These are phyloP conservation scores for Curvularia lunata DNA, from an alignment of 2,329 filamentous ascomycete genomes.

Conservation along the genomic window DNA sequence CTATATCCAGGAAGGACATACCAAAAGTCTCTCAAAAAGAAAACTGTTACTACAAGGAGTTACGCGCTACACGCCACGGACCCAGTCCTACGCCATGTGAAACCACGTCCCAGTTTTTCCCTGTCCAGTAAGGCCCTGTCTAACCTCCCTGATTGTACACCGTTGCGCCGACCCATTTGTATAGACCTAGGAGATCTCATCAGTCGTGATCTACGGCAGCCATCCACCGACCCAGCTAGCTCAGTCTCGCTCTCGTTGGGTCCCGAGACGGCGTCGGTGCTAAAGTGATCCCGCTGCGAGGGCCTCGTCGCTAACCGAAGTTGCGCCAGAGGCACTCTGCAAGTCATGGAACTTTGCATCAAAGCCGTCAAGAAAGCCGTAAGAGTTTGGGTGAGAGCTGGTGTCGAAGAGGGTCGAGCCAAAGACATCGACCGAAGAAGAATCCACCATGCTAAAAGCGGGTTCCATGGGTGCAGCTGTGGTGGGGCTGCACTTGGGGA, in stretches of 20 bases:
- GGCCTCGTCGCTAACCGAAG: conserved; percentile 57
- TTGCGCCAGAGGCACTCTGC: conserved; percentile 56
- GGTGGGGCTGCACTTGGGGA: conserved; percentile 39
- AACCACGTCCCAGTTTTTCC: conserved; percentile 19
- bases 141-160: conserved; percentile 35
- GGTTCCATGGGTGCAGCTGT: conserved; percentile 30
- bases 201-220: conserved; percentile 34
- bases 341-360: conserved; percentile 52
- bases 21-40: conserved; percentile 18
- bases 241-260: conserved; percentile 29
- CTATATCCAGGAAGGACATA: conserved; percentile 27
- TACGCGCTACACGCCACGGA: conserved; percentile 29
- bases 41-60: conserved; percentile 30
- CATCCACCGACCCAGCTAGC: conserved; percentile 32
- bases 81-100: conserved; percentile 32
- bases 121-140: conserved; percentile 22
- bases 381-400: conserved; percentile 37
- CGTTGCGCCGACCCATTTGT: conserved; percentile 37
- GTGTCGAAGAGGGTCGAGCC: conserved; percentile 41
- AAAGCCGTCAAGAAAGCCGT: conserved; percentile 48
- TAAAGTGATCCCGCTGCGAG: conserved; percentile 51
- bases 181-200: conserved; percentile 37
- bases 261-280: conserved; percentile 35
- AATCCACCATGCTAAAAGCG: conserved; percentile 42
- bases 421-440: conserved; percentile 44